Evolutionary conservation across 495 filamentous ascomycete genomes (phyloP), one percentile per base, ranked within the genome.

Genomic region (Cercophora newfieldiana): DNA sequence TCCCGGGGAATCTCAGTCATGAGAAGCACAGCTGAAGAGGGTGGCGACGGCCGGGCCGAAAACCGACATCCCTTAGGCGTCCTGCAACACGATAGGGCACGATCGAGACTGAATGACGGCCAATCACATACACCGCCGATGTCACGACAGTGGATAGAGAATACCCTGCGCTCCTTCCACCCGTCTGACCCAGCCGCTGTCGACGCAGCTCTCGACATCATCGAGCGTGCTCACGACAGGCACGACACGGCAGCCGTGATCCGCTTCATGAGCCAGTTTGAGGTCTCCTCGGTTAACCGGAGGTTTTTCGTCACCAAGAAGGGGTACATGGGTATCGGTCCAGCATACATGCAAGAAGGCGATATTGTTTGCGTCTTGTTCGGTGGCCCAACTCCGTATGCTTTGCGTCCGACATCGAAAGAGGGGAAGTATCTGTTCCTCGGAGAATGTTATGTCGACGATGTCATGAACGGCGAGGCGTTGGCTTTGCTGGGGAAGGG

Each of bases 241-340:
- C 44, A 49, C 30, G 31, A 19, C 33, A 61, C 25, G 21, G 33
- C 33, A 4, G 33, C 30, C 7, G 59, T 49, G 7, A 61, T 61
- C 50, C 50, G 50, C n/a, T 53, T 53, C 50, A 26, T 26, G 50
- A 22, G 50, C 24, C 50, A 53, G 50, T 53, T 53, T 53, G 50
- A 53, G 25, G 50, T 53, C 7, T 53, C 50, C 8, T 53, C 50
- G 33, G 22, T 48, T 2, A 25, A 49, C 14, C 59, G 59, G 7
- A 48, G 37, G 59, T 49, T 49, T n/a, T 48, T 61, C 44, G 44
- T 61, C 33, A 61, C 59, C n/a, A 26, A 49, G 12, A 61, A 61
- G 59, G 24, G 44, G 6, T 50, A 50, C 33, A 48, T 61, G 19
- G 59, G 59, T 24, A 44, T 44, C 7, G 59, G 19, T 7, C 59